Conservation (phyloP, 2,329 filamentous ascomycete genomes). For the Phyllosticta capitalensis region DNA sequence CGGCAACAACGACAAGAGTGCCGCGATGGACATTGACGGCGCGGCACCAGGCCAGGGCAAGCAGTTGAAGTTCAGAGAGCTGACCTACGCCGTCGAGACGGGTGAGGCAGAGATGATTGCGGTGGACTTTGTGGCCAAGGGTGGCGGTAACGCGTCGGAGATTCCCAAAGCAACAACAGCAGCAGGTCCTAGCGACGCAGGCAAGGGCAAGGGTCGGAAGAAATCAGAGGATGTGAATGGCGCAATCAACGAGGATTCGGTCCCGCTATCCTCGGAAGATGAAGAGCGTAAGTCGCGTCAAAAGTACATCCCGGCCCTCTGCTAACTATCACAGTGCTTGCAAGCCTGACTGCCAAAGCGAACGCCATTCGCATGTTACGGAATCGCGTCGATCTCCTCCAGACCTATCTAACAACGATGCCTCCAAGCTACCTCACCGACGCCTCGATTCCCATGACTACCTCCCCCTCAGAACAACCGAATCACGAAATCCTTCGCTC, state of each 20-base stretch:
- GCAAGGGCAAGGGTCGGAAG: slow-evolving; percentile 43
- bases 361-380: slow-evolving; percentile 94
- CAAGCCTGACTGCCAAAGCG: slow-evolving; percentile 69
- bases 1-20: slow-evolving; percentile 25
- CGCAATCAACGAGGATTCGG: slow-evolving; percentile 21
- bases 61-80: slow-evolving; percentile 64
- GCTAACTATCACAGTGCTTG: slow-evolving; percentile 39
- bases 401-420: slow-evolving; percentile 63
- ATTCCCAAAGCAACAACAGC: slow-evolving; percentile 25
- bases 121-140: slow-evolving; percentile 83
- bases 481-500: slow-evolving; percentile 72
- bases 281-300: slow-evolving; percentile 46
- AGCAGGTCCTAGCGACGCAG: slow-evolving; percentile 39
- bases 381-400: slow-evolving; percentile 44
- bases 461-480: slow-evolving; percentile 21
- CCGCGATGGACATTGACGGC: slow-evolving; percentile 54
- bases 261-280: slow-evolving; percentile 47
- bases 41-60: slow-evolving; percentile 18
- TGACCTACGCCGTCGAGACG: slow-evolving; percentile 83
- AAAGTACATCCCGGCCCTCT: neutral
- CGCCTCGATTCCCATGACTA: slow-evolving; percentile 23
- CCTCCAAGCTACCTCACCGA: slow-evolving; percentile 55
- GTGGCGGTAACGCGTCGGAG: slow-evolving; percentile 69
- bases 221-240: slow-evolving; percentile 26
- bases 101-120: slow-evolving; percentile 97